Evolutionary conservation across 257 asterid genomes (phyloP).

Genomic region (Solanum rostratum): DNA sequence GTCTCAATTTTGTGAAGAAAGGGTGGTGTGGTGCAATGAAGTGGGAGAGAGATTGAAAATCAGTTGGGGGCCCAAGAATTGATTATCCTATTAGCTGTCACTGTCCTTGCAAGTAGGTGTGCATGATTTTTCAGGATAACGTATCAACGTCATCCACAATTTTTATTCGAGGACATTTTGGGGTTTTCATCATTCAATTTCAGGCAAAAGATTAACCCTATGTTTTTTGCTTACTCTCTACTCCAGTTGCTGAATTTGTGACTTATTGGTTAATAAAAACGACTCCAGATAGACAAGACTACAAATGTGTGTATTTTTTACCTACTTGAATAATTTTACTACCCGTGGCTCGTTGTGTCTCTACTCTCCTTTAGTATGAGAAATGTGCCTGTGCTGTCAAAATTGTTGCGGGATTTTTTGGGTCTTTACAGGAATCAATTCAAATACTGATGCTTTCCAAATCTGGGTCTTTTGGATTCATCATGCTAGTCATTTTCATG

Average conservation of each 20-base stretch:
- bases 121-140: neutral
- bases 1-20: too few species aligned
- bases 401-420: conserved; percentile 29
- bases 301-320: neutral
- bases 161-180: neutral
- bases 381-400: conserved; percentile 43
- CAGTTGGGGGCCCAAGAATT: too few species aligned
- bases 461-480: conserved; percentile 22
- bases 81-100: neutral
- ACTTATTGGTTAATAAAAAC: neutral
- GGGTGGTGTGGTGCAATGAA: too few species aligned
- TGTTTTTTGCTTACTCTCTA: too few species aligned
- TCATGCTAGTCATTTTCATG: conserved; percentile 32
- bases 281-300: neutral
- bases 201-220: too few species aligned
- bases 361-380: neutral
- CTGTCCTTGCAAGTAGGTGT: neutral
- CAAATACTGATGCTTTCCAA: conserved; percentile 10
- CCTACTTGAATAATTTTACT: neutral
- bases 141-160: neutral
- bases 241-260: neutral
- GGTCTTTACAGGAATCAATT: conserved; percentile 27
- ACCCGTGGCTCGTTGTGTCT: neutral
- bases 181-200: neutral
- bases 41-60: too few species aligned